These are phyloP conservation scores for Phylloporus arenicola DNA, from an alignment of 768 basidiomycete species.

Conservation along the genomic window DNA sequence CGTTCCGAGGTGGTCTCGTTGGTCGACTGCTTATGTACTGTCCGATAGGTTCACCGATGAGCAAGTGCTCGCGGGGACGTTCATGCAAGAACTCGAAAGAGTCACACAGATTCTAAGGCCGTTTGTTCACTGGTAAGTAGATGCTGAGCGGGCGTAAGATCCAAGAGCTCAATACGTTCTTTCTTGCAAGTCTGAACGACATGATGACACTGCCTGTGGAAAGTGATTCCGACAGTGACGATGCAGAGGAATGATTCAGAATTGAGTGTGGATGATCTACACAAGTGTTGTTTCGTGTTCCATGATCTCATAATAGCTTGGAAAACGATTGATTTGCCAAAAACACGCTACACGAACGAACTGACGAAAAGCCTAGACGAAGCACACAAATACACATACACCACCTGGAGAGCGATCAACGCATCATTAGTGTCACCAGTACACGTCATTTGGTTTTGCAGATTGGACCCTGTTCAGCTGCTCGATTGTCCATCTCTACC, in stretches of 20 bases:
- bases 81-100: slow-evolving; percentile 55
- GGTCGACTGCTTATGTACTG: neutral
- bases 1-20: slow-evolving; percentile 10
- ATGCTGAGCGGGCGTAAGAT: neutral
- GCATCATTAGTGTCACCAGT: slow-evolving; percentile 9
- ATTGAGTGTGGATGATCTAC: slow-evolving; percentile 4
- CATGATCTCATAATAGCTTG: neutral
- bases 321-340: neutral
- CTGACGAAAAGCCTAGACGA: neutral
- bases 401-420: slow-evolving; percentile 13
- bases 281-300: neutral
- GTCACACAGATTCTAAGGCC: slow-evolving; percentile 58
- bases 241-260: slow-evolving; percentile 5
- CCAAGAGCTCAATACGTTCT: neutral
- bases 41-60: slow-evolving; percentile 61
- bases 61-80: slow-evolving; percentile 61
- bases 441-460: neutral
- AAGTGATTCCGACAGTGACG: slow-evolving; percentile 7
- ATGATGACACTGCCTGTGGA: slow-evolving; percentile 54
- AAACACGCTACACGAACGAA: neutral
- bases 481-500: neutral
- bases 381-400: neutral
- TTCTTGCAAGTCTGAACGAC: slow-evolving; percentile 53
- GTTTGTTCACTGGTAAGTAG: slow-evolving; percentile 70
- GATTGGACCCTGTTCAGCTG: slow-evolving; percentile 7